A percentile compares a stretch with the other conserved stretches of the same genome.
phyloP scores from a whole-genome alignment of 176 grass and related monocot genomes.

The Secale cereale region DNA sequence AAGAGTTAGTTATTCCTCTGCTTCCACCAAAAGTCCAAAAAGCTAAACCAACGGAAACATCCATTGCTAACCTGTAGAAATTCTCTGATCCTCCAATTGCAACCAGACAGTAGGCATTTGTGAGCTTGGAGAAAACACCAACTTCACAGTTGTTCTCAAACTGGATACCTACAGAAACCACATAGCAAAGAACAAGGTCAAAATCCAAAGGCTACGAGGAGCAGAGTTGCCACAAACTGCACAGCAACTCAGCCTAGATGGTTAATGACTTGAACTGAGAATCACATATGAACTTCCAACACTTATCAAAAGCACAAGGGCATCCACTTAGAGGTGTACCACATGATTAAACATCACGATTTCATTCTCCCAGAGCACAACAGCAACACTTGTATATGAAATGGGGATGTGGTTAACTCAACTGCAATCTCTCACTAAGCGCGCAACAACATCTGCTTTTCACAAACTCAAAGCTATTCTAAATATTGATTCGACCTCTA shows the following conservation, averaged over 20 bases:
- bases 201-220: neutral
- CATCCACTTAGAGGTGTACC: neutral
- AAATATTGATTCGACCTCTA: neutral
- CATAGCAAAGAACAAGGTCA: neutral
- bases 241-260: neutral
- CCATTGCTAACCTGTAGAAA: slow-evolving; percentile 74
- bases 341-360: neutral
- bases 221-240: neutral
- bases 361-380: neutral
- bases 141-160: slow-evolving; percentile 95
- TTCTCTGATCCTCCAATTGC: slow-evolving; percentile 95
- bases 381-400: neutral
- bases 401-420: neutral
- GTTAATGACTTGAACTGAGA: neutral
- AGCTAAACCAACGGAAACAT: neutral
- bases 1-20: neutral
- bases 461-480: neutral
- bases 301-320: neutral
- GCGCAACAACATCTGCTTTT: neutral
- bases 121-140: slow-evolving; percentile 95
- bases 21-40: neutral
- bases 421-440: neutral
- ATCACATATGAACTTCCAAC: neutral
- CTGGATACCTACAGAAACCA: slow-evolving; percentile 58
- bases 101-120: slow-evolving; percentile 94